Conservation (phyloP, 164 flowering plant genomes). For the Liquidambar formosana region DNA sequence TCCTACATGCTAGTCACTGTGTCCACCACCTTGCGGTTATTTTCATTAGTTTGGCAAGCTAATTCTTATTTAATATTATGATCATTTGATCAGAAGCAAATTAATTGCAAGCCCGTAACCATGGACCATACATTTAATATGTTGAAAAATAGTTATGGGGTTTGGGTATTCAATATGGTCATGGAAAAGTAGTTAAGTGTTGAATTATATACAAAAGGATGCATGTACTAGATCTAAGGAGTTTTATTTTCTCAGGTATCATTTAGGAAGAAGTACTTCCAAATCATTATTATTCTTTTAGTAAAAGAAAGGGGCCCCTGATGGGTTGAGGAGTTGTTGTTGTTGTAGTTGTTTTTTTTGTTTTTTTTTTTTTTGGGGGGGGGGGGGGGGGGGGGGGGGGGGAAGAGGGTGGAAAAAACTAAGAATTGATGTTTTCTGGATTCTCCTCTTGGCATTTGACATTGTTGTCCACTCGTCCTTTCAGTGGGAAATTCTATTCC, state of each 20-base stretch:
- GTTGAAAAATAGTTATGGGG: background rate
- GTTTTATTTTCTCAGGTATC: background rate
- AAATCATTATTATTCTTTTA: background rate
- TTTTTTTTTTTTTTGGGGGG: no score
- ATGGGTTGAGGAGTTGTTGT: no score
- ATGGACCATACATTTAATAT: background rate
- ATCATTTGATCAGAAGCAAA: background rate
- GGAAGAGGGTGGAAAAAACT: no score
- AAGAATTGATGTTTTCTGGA: background rate
- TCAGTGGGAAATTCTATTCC: constrained; percentile 79
- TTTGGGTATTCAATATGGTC: background rate
- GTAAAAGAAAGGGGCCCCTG: no score
- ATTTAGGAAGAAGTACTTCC: no score
- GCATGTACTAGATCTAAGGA: background rate
- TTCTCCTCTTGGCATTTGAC: background rate
- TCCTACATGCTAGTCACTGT: background rate
- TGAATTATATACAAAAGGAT: background rate
- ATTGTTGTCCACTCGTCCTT: constrained; percentile 20
- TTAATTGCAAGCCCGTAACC: background rate
- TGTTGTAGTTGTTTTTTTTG: no score
- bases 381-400: no score
- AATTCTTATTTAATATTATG: background rate
- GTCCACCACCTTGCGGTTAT: background rate
- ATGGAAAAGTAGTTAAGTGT: background rate
- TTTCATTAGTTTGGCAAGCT: background rate